Base-by-base conservation (phyloP, 345 rosid genomes). In the Theobroma cacao region DNA sequence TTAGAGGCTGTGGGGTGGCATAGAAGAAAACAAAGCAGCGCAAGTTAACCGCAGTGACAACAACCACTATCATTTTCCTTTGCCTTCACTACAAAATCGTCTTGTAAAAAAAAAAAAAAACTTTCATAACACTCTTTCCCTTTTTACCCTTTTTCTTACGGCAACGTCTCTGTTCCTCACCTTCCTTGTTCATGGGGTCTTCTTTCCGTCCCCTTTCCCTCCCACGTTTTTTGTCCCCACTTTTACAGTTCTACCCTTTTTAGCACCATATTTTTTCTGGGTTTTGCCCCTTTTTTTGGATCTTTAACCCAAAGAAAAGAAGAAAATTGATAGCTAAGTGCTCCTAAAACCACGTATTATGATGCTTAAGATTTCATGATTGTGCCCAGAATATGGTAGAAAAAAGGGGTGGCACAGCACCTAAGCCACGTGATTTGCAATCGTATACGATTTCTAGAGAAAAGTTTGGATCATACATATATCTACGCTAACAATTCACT, bases 61-160 rank as follows among this genome's bases (percentile, higher is more conserved):
- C 89, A 76, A 80, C 91, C 87, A 88, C 86, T 77, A 81, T 88
- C 87, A 85, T 81, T 90, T 91, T 90, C 89, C 94, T 87, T 91
- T 28, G 84, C 79, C 88, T 88, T 88, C 96, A 91, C 91, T 87
- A 43, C 86, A 74, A 66, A 59, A 74, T 64, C 52, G 74, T 64
- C 31, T 22, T 34, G 28, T 9, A 48, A 70, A 65, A 52, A 66
- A n/a, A 40, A 4, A 14, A 45, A 36, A 61, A 30, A 69, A 70
- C 93, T 89, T 87, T 80, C 62, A 53, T 52, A 38, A 70, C 90
- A 75, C 87, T 84, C 89, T 85, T 90, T 84, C 88, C 92, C 31
- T 61, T 86, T 89, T 80, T 80, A 69, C 80, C 88, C 87, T 62
- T 66, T 38, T 20, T 1, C 28, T 30, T 45, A 22, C 67, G 64